Evolutionary conservation across 352 stramenopile species (phyloP).

Genomic region (Elongisporangium prolatum): DNA sequence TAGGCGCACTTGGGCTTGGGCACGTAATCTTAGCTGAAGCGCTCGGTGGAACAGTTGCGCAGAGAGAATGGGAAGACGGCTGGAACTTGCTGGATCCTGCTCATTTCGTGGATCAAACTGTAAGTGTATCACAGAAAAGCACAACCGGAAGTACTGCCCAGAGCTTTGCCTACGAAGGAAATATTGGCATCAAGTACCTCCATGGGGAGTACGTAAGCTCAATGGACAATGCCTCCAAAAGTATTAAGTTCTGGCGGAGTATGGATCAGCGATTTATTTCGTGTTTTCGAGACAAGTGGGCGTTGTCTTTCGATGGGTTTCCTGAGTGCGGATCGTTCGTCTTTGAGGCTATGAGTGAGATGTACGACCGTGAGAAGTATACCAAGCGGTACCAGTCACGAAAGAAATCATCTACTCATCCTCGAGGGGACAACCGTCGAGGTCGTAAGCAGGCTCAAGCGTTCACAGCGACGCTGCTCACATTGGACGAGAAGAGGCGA

Average conservation of each 20-base stretch:
- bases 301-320: constrained; percentile 20
- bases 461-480: constrained; percentile 10
- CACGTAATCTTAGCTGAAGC: constrained; percentile 24
- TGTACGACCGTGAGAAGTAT: constrained; percentile 17
- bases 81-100: constrained; percentile 14
- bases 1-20: constrained; percentile 24
- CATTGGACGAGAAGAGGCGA: constrained; percentile 17
- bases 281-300: constrained; percentile 12
- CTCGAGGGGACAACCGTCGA: not conserved
- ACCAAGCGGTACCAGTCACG: not conserved
- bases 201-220: constrained; percentile 17
- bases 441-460: not conserved
- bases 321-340: constrained; percentile 19
- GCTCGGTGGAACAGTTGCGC: constrained; percentile 8
- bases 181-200: constrained; percentile 21
- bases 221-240: constrained; percentile 13
- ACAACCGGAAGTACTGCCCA: not conserved
- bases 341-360: constrained; percentile 19
- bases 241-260: constrained; percentile 10
- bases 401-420: not conserved
- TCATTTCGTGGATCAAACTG: not conserved
- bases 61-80: constrained; percentile 17
- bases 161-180: not conserved
- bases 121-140: not conserved
- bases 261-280: constrained; percentile 15